These are phyloP conservation scores for Rhodotorula sp. DNA, from an alignment of 1,284 basidiomycete species.

Conservation along the genomic window DNA sequence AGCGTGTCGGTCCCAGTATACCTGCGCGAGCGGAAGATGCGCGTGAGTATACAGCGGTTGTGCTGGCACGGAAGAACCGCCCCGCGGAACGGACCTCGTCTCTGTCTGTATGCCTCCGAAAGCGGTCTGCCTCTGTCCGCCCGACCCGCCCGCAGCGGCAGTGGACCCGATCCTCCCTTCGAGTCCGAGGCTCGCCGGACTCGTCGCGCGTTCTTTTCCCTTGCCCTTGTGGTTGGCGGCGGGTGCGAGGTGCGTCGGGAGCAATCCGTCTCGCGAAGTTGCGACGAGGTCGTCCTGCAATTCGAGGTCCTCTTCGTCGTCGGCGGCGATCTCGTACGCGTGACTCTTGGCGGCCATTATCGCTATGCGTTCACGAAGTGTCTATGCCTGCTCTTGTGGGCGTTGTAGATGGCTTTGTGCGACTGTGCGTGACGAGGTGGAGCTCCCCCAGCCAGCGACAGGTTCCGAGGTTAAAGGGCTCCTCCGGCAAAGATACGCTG, in stretches of 20 bases:
- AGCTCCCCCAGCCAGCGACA: too few species aligned
- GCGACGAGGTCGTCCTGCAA: conserved; percentile 32
- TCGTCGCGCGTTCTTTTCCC: conserved; percentile 16
- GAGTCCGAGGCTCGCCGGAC: conserved; percentile 1
- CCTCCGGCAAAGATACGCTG: too few species aligned
- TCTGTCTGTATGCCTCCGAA: conserved; percentile 81
- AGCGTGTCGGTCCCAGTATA: conserved; percentile 75
- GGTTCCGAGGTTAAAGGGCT: too few species aligned
- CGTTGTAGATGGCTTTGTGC: too few species aligned
- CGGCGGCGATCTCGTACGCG: conserved; percentile 28
- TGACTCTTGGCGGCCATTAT: conserved; percentile 14
- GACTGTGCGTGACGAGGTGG: too few species aligned
- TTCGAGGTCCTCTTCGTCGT: conserved; percentile 21
- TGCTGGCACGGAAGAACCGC: background rate
- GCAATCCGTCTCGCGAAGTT: conserved; percentile 9
- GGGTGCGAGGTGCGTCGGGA: conserved; percentile 22
- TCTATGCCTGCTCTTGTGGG: background rate
- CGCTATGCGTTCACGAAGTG: background rate
- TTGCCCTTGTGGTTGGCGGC: conserved; percentile 26
- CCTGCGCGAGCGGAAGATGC: conserved; percentile 50
- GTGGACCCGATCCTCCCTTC: conserved; percentile 28
- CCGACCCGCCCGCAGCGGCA: conserved; percentile 4
- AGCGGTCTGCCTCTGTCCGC: conserved; percentile 29
- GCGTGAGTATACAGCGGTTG: background rate
- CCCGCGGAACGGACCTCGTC: conserved; percentile 62